These are phyloP conservation scores for Fallopia convolvulus DNA, from an alignment of 148 eudicot species.

Conservation along the genomic window DNA sequence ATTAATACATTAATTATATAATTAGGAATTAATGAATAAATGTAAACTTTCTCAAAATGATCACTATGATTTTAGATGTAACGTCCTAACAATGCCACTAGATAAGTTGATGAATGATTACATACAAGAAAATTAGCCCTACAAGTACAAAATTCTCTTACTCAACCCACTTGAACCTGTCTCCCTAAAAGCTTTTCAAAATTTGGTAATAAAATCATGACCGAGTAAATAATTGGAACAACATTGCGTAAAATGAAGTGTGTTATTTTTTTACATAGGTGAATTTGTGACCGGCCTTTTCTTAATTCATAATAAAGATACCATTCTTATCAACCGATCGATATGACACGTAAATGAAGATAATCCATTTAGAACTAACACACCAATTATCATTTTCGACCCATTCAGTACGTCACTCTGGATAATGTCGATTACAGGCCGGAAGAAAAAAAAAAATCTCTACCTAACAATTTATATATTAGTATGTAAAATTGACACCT, in stretches of 20 bases:
- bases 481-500: no score
- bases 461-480: no score
- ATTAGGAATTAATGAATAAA: not conserved
- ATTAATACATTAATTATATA: no score
- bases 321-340: not conserved
- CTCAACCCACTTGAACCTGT: slow-evolving; percentile 8
- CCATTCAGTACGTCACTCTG: no score
- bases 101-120: not conserved
- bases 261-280: not conserved
- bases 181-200: not conserved
- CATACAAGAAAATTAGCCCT: not conserved
- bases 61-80: not conserved
- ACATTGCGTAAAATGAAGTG: no score
- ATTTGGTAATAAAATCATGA: not conserved
- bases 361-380: no score
- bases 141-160: slow-evolving; percentile 1
- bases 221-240: not conserved
- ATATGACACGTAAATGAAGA: not conserved
- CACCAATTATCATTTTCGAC: no score
- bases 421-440: no score
- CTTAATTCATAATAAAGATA: not conserved
- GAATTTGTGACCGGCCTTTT: not conserved
- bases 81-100: not conserved
- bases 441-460: no score
- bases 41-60: not conserved